Conservation (phyloP, 768 basidiomycete species). For the Serendipita vermifera region DNA sequence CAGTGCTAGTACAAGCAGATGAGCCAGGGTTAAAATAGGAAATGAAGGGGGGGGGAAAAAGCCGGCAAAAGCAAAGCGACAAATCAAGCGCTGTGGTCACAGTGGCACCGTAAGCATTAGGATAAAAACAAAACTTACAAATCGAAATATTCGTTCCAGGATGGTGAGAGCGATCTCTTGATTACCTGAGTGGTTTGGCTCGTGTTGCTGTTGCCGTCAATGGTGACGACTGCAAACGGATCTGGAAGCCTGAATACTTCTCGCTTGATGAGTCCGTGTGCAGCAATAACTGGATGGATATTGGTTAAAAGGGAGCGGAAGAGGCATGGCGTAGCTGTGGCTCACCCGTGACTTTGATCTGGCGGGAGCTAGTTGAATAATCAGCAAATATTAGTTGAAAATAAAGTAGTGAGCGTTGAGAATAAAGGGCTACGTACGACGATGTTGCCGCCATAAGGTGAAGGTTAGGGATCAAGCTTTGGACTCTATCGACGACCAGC, state of each 20-base stretch:
- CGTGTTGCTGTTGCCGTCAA: constrained; percentile 73
- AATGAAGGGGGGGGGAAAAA: not conserved
- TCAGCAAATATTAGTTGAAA: not conserved
- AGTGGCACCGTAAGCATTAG: not conserved
- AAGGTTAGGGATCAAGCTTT: too few relatives aligned
- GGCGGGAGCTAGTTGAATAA: constrained; percentile 6
- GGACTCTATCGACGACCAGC: too few relatives aligned
- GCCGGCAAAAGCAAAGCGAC: constrained; percentile 10
- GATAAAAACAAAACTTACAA: constrained; percentile 43
- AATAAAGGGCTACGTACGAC: not conserved
- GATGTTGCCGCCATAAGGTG: constrained; percentile 8
- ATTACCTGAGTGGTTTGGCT: constrained; percentile 95
- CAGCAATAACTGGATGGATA: constrained; percentile 65
- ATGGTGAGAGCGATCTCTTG: constrained; percentile 88
- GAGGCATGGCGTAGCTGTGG: not conserved
- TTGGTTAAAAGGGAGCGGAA: not conserved
- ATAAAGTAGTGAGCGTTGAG: not conserved
- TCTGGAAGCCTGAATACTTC: constrained; percentile 95
- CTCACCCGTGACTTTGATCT: constrained; percentile 12
- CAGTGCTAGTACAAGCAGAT: too few relatives aligned
- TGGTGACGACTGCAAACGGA: constrained; percentile 96
- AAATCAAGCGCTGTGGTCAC: not conserved
- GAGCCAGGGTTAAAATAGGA: constrained; percentile 10
- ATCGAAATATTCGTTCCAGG: constrained; percentile 98
- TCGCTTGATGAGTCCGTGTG: constrained; percentile 84